Evolutionary conservation across 257 asterid species (phyloP), one percentile per base, ranked within the genome.

Genomic region (Solanum bukasovii): DNA sequence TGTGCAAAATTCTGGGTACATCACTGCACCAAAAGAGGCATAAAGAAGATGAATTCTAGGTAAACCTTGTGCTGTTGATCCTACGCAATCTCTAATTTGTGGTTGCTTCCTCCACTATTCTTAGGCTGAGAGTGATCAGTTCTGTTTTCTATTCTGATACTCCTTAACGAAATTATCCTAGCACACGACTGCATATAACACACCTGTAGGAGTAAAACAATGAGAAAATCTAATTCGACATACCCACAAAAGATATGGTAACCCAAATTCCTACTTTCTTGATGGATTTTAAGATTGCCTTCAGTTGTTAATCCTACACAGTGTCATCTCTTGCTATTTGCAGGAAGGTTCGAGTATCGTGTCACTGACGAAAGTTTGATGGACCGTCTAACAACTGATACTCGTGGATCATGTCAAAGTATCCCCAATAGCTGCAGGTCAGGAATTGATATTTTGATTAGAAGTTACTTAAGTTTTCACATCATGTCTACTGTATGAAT

Each of bases 301-400:
- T 52, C 86, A 31, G 46, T 37, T 44, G 67, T 29, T 81, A 18
- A 31, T 20, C 42, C 70, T 81, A 65, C 20, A 46, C 18, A 4
- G 11, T 81, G 42, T 16, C 29, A 81, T 81, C 70, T 49, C 42
- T 81, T 81, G 42, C 63, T 79, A 21, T 29, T 72, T 90, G 90
- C 79, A 96, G 99, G 99, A 67, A 92, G 88, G 84, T 61, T 88
- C 1, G 93, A 93, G 90, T 96, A 95, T 91, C 93, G 95, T 16
- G 99, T 94, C 85, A 92, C 94, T 4, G 92, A 95, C 90, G 92
- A 91, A 88, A 92, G 98, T 85, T 90, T 96, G 94, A 91, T 88
- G 90, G 98, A 95, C 88, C 98, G 98, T 38, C 90, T 95, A 8
- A 91, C 93, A 83, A 96, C 98, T 12, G 94, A 95, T 89, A 92